Evolutionary conservation across 805 yeast genomes (phyloP), one percentile per base, ranked within the genome.

Genomic region (Starmerella vaccinii): DNA sequence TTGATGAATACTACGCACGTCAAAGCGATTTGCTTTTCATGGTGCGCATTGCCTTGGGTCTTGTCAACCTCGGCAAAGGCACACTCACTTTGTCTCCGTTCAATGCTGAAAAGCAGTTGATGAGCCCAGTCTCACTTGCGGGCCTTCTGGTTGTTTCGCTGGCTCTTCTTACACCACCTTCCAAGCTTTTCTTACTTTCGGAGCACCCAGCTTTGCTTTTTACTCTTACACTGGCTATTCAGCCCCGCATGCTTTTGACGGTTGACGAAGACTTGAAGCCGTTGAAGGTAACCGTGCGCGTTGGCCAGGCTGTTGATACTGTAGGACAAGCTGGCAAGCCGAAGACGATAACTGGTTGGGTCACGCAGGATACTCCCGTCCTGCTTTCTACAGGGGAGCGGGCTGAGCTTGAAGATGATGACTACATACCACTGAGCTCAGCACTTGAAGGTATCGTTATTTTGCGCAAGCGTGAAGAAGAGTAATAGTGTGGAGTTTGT

Each of bases 281-380:
- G 33, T 71, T 92, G 55, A 90, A 90, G 72, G 97, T 92, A 9
- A 90, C 87, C 59, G 98, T 92, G 9, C 78, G 99, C 64, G 97
- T 92, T 27, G 99, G 99, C 56, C 97, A 90, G 70, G 97, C 98
- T 6, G 97, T 92, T 26, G 98, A 92, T 65, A 87, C 89, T 35
- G 97, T 92, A 55, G 99, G 98, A 30, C 97, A 90, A 68, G 99
- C 97, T 0, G 99, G 99, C 71, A 87, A 86, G 61, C 99, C 98
- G 45, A 92, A 92, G 74, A 89, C 97, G 12, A 92, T 92, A 44
- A 92, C 99, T 4, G 99, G 99, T 33, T 92, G 98, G 98, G 97
- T 92, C 19, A 92, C 99, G 1, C 98, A 92, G 63, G 84, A 92
- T 5, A 92, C 99, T 0, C 99, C 99, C 0, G 99, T 92, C 19